phyloP scores from a whole-genome alignment of 23 red algal species.

The Chondrus crispus region DNA sequence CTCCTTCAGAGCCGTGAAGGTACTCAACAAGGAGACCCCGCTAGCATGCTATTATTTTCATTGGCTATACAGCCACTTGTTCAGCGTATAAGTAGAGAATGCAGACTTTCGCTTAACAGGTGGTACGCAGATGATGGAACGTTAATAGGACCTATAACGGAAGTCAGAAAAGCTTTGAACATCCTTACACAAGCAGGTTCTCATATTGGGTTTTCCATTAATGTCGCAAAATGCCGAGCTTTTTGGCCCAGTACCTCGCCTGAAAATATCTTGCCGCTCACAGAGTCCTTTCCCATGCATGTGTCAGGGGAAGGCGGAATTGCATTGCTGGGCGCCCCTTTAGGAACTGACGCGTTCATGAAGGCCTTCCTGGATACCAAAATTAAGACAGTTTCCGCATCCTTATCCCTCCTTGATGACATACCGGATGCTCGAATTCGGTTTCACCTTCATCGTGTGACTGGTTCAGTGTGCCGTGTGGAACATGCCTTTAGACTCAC shows the following conservation, averaged over 20 bases:
- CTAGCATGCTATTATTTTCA: background rate
- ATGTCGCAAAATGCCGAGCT: background rate
- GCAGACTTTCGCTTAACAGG: background rate
- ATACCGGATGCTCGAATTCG: background rate
- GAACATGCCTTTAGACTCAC: background rate
- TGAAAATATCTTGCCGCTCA: no score
- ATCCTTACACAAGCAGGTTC: background rate
- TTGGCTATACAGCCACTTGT: background rate
- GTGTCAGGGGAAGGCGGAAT: no score
- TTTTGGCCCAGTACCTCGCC: background rate
- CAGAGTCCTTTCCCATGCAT: no score
- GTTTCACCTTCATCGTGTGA: background rate
- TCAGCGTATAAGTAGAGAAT: background rate
- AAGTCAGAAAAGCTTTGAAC: background rate
- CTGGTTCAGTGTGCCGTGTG: background rate
- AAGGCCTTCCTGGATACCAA: background rate
- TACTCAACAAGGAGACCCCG: background rate
- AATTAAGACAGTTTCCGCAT: no score
- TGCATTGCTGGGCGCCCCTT: background rate
- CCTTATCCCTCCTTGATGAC: background rate
- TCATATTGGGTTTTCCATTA: background rate
- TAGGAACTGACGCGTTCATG: background rate
- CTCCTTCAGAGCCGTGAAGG: no score
- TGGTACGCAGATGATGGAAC: slow-evolving; percentile 22
- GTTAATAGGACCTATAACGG: background rate